Conservation (phyloP, 306 rosid genomes). For the Gillenia trifoliata region DNA sequence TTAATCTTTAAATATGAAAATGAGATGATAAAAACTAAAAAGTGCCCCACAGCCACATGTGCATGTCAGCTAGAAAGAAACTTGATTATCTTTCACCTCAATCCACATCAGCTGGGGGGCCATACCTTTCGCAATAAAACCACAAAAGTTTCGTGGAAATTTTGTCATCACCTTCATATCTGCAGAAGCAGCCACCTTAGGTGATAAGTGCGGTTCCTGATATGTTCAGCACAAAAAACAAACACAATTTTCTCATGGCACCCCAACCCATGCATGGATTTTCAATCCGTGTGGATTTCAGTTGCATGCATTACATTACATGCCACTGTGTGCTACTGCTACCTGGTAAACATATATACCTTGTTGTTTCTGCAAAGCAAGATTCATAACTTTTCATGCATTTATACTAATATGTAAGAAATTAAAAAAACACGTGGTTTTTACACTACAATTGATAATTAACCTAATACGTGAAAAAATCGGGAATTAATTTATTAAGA, state of each 20-base stretch:
- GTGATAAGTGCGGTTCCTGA: conserved; percentile 16
- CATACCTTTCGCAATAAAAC: background rate
- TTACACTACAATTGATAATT: no score
- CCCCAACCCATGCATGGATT: background rate
- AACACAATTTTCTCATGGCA: background rate
- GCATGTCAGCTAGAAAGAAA: background rate
- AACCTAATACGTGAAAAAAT: no score
- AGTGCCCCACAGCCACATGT: background rate
- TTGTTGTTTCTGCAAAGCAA: background rate
- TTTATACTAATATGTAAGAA: background rate
- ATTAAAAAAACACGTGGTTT: background rate
- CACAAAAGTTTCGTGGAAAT: background rate
- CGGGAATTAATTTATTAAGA: no score
- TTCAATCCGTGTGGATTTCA: background rate
- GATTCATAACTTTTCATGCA: no score
- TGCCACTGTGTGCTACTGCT: background rate
- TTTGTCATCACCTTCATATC: conserved; percentile 2
- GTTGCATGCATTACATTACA: background rate
- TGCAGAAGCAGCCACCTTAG: background rate
- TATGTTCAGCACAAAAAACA: background rate
- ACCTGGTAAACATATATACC: background rate
- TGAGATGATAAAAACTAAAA: background rate
- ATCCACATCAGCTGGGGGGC: background rate
- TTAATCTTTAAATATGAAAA: no score
- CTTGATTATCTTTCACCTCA: background rate